Evolutionary conservation across 2,329 filamentous ascomycete species (phyloP), one percentile per base, ranked within the genome.

Genomic region (Blumeriella jaapii): DNA sequence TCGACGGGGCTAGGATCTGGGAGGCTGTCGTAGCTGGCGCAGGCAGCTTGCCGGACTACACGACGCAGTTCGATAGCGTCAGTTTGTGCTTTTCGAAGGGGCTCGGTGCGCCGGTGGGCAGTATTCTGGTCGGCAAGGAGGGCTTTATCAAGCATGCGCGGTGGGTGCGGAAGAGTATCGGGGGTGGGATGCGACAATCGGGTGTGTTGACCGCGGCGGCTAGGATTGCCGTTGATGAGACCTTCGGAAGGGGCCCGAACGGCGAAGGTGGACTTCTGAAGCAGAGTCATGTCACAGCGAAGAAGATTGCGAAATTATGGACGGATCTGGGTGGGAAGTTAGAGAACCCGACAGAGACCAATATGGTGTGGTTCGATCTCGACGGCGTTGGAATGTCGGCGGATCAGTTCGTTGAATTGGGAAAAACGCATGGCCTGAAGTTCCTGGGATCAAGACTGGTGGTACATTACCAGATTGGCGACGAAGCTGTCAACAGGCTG

Each of bases 61-160:
- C 74, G 45, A 65, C 63, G 5, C 64, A 74, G 38, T 82, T 86
- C 51, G 82, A 93, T 53, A 83, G 74, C 34, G 64, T 89, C 9
- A 82, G 71, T 45, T 61, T 91, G 15, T 89, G 82, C 54, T 85
- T 93, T 52, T 82, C 76, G 29, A 93, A 93, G 55, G 83, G 82
- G 0, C 68, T 93, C 0, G 84, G 83, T 4, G 84, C 84, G 0
- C 84, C 84, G 0, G 77, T 87, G 29, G 84, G 84, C 3, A 82
- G 76, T 51, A 75, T 91, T 19, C 59, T 91, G 8, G 72, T 86
- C 1, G 75, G 75, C 0, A 45, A 29, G 10, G 44, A 79, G 58
- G 39, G 71, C 62, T 32, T 64, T 59, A 42, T 75, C 50, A 73
- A 74, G 51, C 72, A 76, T 34, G 75, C 78, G 4, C 63, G 80